phyloP scores from a whole-genome alignment of 2,329 filamentous ascomycete genomes.

The Colletotrichum higginsianum region DNA sequence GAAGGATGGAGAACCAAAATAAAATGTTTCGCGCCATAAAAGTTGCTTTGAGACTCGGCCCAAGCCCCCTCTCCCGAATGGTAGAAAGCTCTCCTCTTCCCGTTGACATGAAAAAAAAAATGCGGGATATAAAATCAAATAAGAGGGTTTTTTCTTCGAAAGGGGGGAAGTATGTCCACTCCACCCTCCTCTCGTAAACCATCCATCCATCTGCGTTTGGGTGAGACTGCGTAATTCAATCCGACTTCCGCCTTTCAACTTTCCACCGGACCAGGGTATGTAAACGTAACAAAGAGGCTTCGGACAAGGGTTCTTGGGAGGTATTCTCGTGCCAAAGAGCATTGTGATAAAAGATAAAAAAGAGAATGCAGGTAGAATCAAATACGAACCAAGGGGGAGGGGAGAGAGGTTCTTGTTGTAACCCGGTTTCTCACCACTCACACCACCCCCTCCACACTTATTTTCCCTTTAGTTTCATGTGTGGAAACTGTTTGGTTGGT shows the following conservation, averaged over 20 bases:
- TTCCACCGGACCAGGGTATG: slow-evolving; percentile 41
- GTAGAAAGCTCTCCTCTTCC: slow-evolving; percentile 14
- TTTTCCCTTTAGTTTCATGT: slow-evolving; percentile 28
- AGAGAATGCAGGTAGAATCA: slow-evolving; percentile 36
- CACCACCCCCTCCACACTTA: too few relatives aligned
- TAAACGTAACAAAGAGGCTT: slow-evolving; percentile 40
- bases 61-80: slow-evolving; percentile 23
- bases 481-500: slow-evolving; percentile 14
- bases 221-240: slow-evolving; percentile 37
- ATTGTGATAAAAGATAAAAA: slow-evolving; percentile 19
- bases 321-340: slow-evolving; percentile 33
- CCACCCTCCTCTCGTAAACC: slow-evolving; percentile 1
- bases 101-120: slow-evolving; percentile 16
- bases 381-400: slow-evolving; percentile 29
- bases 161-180: background rate
- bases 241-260: slow-evolving; percentile 35
- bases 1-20: background rate
- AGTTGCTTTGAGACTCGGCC: slow-evolving; percentile 31
- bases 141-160: slow-evolving; percentile 17
- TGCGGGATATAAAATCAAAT: slow-evolving; percentile 26
- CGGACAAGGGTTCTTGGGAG: slow-evolving; percentile 19
- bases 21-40: slow-evolving; percentile 20
- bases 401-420: too few relatives aligned
- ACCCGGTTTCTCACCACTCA: too few relatives aligned
- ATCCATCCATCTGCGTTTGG: slow-evolving; percentile 35